Evolutionary conservation across 441 rosid species (phyloP).

Genomic region (Raphanus hybrid): DNA sequence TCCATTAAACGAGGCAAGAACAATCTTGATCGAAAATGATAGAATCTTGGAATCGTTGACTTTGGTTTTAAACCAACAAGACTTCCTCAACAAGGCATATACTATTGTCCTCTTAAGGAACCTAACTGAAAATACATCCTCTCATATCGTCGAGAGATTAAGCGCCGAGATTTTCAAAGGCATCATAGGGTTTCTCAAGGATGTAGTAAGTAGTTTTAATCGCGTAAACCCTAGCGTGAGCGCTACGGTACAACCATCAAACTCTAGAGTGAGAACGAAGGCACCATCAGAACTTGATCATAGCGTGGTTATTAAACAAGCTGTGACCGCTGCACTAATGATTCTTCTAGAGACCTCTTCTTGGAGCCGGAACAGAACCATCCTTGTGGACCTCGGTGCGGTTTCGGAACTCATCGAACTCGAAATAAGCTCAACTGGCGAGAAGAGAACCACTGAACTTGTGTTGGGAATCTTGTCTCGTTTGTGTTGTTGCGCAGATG

Average conservation of each 20-base stretch:
- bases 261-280: not conserved
- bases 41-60: slow-evolving; percentile 52
- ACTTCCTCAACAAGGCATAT: slow-evolving; percentile 46
- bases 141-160: slow-evolving; percentile 49
- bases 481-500: slow-evolving; percentile 68
- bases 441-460: slow-evolving; percentile 59
- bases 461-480: slow-evolving; percentile 56
- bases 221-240: slow-evolving; percentile 24
- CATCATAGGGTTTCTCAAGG: slow-evolving; percentile 46
- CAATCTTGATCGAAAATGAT: slow-evolving; percentile 38
- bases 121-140: slow-evolving; percentile 45
- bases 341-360: slow-evolving; percentile 49
- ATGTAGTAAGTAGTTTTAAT: slow-evolving; percentile 12
- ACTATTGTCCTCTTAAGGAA: slow-evolving; percentile 47
- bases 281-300: slow-evolving; percentile 30
- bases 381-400: slow-evolving; percentile 54
- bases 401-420: slow-evolving; percentile 63
- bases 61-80: slow-evolving; percentile 51
- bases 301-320: slow-evolving; percentile 43
- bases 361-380: slow-evolving; percentile 57
- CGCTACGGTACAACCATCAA: slow-evolving; percentile 25
- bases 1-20: slow-evolving; percentile 45
- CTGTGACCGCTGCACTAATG: slow-evolving; percentile 51
- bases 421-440: slow-evolving; percentile 43
- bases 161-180: slow-evolving; percentile 50